Percentiles rank a stretch among this genome's conserved stretches.
phyloP scores from a whole-genome alignment of 371 early-diverging fungal genomes.

The Rhizopus stolonifer region DNA sequence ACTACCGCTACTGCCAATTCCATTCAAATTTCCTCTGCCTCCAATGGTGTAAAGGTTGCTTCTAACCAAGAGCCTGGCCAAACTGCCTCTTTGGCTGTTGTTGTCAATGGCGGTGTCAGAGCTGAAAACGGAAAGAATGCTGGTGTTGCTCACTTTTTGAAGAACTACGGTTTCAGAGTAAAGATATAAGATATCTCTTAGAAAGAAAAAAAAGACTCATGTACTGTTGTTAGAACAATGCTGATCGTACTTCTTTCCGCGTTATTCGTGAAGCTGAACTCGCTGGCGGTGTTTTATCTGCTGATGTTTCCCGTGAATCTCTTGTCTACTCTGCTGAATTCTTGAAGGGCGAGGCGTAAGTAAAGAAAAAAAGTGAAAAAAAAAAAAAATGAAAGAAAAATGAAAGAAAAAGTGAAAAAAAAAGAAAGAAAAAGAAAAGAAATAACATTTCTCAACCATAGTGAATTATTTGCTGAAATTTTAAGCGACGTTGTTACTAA shows the following conservation, averaged over 20 bases:
- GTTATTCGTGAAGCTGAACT: slow-evolving; percentile 91
- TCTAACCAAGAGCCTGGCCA: slow-evolving; percentile 64
- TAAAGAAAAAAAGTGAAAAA: not conserved
- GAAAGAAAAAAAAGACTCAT: too few relatives aligned
- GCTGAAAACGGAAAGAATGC: slow-evolving; percentile 70
- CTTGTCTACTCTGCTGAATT: slow-evolving; percentile 86
- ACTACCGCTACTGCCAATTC: slow-evolving; percentile 48
- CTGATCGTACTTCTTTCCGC: slow-evolving; percentile 85
- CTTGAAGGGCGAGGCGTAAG: slow-evolving; percentile 89
- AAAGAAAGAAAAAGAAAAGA: too few relatives aligned
- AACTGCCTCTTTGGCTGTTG: slow-evolving; percentile 81
- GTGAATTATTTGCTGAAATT: slow-evolving; percentile 86
- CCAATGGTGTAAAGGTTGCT: slow-evolving; percentile 64
- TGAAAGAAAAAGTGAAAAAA: too few relatives aligned
- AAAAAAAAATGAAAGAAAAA: not conserved
- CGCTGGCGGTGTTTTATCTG: slow-evolving; percentile 83
- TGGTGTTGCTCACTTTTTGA: slow-evolving; percentile 89
- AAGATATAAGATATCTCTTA: not conserved
- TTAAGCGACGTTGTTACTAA: slow-evolving; percentile 77
- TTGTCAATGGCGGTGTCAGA: slow-evolving; percentile 89
- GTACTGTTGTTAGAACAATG: slow-evolving; percentile 61
- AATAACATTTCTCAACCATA: slow-evolving; percentile 22
- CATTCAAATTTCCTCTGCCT: slow-evolving; percentile 41
- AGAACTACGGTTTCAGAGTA: slow-evolving; percentile 93
- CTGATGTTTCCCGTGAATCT: slow-evolving; percentile 82